Evolutionary conservation across 23 red algal species (phyloP), one percentile per base, ranked within the genome.

Genomic region (Chondrus crispus): DNA sequence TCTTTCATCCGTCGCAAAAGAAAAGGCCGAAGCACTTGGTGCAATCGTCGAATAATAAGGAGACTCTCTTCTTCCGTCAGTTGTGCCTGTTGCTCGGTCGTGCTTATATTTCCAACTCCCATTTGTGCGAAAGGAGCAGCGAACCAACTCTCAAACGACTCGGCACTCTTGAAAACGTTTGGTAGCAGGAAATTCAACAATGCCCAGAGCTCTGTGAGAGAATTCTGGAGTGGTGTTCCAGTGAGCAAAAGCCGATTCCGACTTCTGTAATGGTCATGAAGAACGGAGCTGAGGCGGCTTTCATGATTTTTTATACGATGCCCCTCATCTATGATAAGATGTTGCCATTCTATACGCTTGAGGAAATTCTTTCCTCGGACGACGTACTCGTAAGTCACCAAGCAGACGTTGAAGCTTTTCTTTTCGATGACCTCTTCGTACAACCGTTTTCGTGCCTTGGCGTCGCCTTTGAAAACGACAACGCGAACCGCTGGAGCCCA

Each of bases 61-160:
- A 99, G 75, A 30, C 85, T 88, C 81, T 99, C 97, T 82, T 99
- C 97, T 53, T 99, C 97, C 33, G 97, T 92, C 29, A 99, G 79
- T 60, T 99, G 93, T 26, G 91, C 87, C 29, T 89, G 47, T 62
- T 96, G 91, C 22, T 93, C 93, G 28, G 79, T 92, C 19, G 51
- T 50, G 16, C 68, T 54, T n/a, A 91, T 80, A 53, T 79, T 90
- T 37, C 57, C 87, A 43, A 89, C 88, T 40, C 76, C 85, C 90
- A 92, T 93, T 19, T 84, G 72, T 12, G 94, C 94, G 58, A 99
- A 99, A 12, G 97, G 97, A 11, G 91, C 90, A 42, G 94, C 83
- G 80, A 99, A 99, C 97, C 97, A 99, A 36, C 81, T 87, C 77
- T 99, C 97, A 92, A 99, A 99, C 18, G 94, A 95, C 58, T 99